Evolutionary conservation across 2,329 filamentous ascomycete genomes (phyloP).

Genomic region (Cylindrodendrum hubeiense): DNA sequence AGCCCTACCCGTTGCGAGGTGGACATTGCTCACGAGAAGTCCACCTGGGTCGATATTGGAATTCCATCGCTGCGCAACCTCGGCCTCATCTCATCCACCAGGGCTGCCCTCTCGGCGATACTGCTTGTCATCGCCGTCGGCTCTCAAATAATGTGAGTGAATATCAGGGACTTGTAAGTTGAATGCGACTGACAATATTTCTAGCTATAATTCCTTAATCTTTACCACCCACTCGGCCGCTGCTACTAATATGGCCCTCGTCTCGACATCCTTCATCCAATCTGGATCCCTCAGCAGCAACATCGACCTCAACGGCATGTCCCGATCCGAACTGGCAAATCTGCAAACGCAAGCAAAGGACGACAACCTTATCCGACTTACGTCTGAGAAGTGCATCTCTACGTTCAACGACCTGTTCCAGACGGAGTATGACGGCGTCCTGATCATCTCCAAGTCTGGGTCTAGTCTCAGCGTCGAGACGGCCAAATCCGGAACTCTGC

Average conservation of each 20-base stretch:
- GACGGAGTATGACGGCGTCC: conserved; percentile 26
- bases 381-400: conserved; percentile 21
- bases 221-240: conserved; percentile 54
- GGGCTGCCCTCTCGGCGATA: conserved; percentile 54
- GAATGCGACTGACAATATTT: conserved; percentile 10
- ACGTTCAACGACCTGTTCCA: conserved; percentile 30
- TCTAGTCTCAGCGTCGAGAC: conserved; percentile 50
- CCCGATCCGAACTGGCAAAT: conserved; percentile 20
- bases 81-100: conserved; percentile 54
- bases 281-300: conserved; percentile 13
- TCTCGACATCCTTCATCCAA: conserved; percentile 30
- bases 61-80: conserved; percentile 66
- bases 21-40: conserved; percentile 57
- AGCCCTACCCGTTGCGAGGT: conserved; percentile 66
- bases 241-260: conserved; percentile 27
- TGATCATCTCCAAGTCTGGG: conserved; percentile 24
- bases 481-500: conserved; percentile 40
- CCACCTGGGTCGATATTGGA: conserved; percentile 66
- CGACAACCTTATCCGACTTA: conserved; percentile 22
- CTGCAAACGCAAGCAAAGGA: conserved; percentile 26
- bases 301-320: conserved; percentile 21
- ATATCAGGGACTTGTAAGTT: background rate
- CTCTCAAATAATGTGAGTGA: conserved; percentile 63
- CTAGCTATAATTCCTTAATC: conserved; percentile 65
- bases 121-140: conserved; percentile 57